A percentile compares a stretch with the other conserved stretches of the same genome.
phyloP scores from a whole-genome alignment of 1,284 basidiomycete species.

The Leccinum angustisporum region DNA sequence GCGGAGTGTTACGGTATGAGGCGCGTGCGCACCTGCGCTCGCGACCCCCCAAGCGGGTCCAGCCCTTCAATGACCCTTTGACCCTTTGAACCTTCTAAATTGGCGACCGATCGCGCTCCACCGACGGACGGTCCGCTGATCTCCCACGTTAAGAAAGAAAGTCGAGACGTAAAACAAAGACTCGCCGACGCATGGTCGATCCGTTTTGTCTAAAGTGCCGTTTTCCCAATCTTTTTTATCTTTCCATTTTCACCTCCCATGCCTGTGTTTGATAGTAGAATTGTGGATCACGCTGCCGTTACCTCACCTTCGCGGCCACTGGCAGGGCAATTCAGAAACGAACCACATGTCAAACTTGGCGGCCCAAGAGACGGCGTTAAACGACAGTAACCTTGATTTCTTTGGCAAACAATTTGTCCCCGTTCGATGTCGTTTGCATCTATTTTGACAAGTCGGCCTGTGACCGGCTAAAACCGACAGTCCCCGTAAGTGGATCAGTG shows the following conservation, averaged over 20 bases:
- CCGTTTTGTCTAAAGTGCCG: background rate
- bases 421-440: background rate
- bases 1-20: background rate
- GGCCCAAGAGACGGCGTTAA: background rate
- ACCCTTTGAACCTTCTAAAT: conserved; percentile 22
- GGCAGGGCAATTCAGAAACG: too few species aligned
- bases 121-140: conserved; percentile 1
- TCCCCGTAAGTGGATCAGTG: background rate
- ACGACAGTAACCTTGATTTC: background rate
- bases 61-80: background rate
- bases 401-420: background rate
- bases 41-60: background rate
- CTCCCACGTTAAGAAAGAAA: background rate
- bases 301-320: background rate
- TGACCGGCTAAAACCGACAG: background rate
- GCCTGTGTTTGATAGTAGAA: background rate
- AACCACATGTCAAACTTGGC: background rate
- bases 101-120: conserved; percentile 7
- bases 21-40: background rate
- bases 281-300: background rate
- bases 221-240: background rate
- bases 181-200: conserved; percentile 25
- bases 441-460: background rate
- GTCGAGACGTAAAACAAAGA: conserved; percentile 26
- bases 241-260: background rate